phyloP scores from a whole-genome alignment of 805 yeast genomes.

The Tetrapisispora namnaoensis region DNA sequence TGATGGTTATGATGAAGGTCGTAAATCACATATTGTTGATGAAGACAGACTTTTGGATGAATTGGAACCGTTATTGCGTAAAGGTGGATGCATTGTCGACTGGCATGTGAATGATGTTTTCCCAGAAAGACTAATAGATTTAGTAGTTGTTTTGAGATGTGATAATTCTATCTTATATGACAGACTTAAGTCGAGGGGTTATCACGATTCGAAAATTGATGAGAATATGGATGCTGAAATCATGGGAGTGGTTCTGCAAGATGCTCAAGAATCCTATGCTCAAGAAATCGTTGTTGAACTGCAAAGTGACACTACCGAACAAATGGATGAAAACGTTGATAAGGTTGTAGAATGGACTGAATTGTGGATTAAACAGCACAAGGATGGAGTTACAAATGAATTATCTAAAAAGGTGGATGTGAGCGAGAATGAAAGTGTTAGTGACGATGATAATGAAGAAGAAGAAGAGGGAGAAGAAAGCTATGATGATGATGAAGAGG shows the following conservation, averaged over 20 bases:
- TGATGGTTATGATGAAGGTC: constrained; percentile 75
- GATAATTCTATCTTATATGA: constrained; percentile 65
- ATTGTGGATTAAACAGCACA: constrained; percentile 60
- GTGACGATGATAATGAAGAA: constrained; percentile 1
- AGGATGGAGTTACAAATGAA: constrained; percentile 51
- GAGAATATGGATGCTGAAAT: constrained; percentile 95
- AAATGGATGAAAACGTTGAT: constrained; percentile 73
- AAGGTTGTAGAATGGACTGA: constrained; percentile 67
- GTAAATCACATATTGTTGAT: constrained; percentile 83
- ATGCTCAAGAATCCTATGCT: constrained; percentile 75
- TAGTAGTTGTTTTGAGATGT: constrained; percentile 81
- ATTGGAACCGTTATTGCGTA: constrained; percentile 63
- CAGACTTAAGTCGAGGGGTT: constrained; percentile 65
- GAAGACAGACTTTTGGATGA: constrained; percentile 82
- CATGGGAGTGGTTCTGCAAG: constrained; percentile 83
- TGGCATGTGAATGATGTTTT: constrained; percentile 98
- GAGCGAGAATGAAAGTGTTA: background rate
- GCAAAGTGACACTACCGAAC: constrained; percentile 58
- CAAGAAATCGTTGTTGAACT: constrained; percentile 77
- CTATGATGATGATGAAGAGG: constrained; percentile 1
- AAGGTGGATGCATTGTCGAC: constrained; percentile 86
- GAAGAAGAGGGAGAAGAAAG: background rate
- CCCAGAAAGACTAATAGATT: constrained; percentile 85
- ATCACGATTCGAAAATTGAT: constrained; percentile 69
- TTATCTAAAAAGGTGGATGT: constrained; percentile 13